Evolutionary conservation across 768 basidiomycete species (phyloP), one percentile per base, ranked within the genome.

Genomic region (Gymnopilus dilepis): DNA sequence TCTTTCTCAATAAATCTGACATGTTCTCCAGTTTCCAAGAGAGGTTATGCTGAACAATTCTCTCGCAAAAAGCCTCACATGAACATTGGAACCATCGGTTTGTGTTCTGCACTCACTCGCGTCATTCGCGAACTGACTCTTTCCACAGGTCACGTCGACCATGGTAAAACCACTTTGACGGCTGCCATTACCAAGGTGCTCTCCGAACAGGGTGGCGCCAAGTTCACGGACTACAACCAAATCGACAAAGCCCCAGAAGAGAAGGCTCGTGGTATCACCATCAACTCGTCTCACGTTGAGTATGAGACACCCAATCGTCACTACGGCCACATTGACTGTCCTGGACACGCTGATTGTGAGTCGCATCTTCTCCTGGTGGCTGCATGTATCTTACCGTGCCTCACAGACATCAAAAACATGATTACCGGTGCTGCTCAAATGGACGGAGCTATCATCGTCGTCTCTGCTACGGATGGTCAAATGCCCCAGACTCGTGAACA

Each of bases 401-500:
- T 37, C 24, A 13, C 65, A 94, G 93, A 94, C 77, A 94, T 95
- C 72, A 94, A 97, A 77, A 97, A 97, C 84, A 97, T 97, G 95
- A 98, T 99, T 71, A 98, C 97, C 50, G 96, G 96, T 75, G 96
- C 96, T 58, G 95, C 97, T 33, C 96, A 97, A 73, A 97, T 99
- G 90, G 96, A 99, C 68, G 93, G 93, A 65, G 92, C 91, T 67
- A 95, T 95, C 70, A 94, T 95, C 69, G 93, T 99, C 67, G 97
- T 99, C 30, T 97, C 97, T 52, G 97, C 97, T 30, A 97, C 94
- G 11, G 97, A 99, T 73, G 97, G 97, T 68, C 96, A 98, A 78
- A 99, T 99, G 97, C 97, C 97, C 57, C 97, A 99, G 77, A 99
- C 97, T 52, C 90, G 96, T 70, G 97, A 99, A 82, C 97, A 99